A percentile compares a stretch with the other conserved stretches of the same genome.
Conservation (phyloP, 805 yeast species). For the Torulaspora indica region DNA sequence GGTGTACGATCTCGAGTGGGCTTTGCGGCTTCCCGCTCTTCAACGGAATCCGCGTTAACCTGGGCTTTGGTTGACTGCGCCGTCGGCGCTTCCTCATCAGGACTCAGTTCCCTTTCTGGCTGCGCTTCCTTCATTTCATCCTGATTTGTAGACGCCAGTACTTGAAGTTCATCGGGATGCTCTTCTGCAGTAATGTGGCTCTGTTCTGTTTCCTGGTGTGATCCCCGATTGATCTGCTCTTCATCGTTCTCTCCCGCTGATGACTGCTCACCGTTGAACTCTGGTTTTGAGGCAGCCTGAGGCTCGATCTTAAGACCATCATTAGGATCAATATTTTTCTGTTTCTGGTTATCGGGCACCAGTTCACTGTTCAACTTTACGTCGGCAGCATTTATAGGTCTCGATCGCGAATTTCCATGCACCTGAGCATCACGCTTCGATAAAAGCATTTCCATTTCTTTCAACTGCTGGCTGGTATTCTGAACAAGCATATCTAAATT, state of each 20-base stretch:
- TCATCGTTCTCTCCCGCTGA: background rate
- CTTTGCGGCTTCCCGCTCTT: background rate
- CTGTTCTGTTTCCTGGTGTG: background rate
- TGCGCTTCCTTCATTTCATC: background rate
- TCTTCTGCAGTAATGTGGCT: background rate
- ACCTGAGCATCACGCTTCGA: background rate
- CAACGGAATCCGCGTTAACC: background rate
- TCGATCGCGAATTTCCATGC: background rate
- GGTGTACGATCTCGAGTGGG: background rate
- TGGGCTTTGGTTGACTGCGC: background rate
- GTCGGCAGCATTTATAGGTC: background rate
- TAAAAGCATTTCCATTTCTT: slow-evolving; percentile 13
- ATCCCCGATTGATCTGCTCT: background rate
- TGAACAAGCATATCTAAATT: slow-evolving; percentile 13
- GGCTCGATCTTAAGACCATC: no score
- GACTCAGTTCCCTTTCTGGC: background rate
- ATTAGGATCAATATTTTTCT: background rate
- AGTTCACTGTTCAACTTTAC: background rate
- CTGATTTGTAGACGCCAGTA: no score
- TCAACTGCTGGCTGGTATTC: slow-evolving; percentile 14
- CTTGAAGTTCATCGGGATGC: background rate
- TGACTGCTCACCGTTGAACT: background rate
- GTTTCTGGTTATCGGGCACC: background rate
- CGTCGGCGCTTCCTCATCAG: background rate
- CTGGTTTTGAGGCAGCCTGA: no score